Evolutionary conservation across 768 basidiomycete species (phyloP), one percentile per base, ranked within the genome.

Genomic region (Leucocoprinus leucothites): DNA sequence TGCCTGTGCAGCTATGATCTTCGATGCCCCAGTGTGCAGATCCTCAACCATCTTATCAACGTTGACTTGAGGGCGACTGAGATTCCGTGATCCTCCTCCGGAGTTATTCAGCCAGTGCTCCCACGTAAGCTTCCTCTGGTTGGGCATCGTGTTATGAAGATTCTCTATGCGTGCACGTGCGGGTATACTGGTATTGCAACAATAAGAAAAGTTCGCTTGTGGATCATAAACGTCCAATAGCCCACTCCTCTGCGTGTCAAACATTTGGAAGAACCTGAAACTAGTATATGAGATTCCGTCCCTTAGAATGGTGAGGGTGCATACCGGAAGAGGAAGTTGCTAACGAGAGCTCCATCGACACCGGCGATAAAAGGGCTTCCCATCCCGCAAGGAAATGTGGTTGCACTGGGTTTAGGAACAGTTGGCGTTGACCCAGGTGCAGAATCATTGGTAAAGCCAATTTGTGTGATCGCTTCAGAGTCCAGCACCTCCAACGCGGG

Each of bases 201-300:
- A 89, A 67, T 87, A 89, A 1, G 94, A 97, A 67, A 98, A 94
- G 7, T 94, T 95, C n/a, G 95, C 90, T 9, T 81, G 72, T 0
- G 89, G 84, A 57, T 90, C 82, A 67, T 98, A 99, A 18, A 80
- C 91, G 44, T 86, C 76, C 14, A 81, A 64, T 5, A 98, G 78
- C 0, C 76, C 71, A 0, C 78, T 70, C 16, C 96, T 85, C 59
- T 90, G 82, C 18, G 73, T 78, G 67, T 99, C 97, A 68, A 91
- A 95, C 1, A 84, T 67, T 8, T 86, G 82, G 72, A 98, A 94
- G 71, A 88, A 97, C 47, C 92, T 95, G 58, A 13, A 18, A 35
- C 11, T 24, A 9, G 36, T 7, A 53, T 45, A 52, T 55, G 53
- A 53, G 43, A 51, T 36, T 61, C 56, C 43, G 40, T 35, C 31